A percentile compares a stretch with the other conserved stretches of the same genome.
phyloP scores from a whole-genome alignment of 495 filamentous ascomycete species.

The Annulohypoxylon nitens region DNA sequence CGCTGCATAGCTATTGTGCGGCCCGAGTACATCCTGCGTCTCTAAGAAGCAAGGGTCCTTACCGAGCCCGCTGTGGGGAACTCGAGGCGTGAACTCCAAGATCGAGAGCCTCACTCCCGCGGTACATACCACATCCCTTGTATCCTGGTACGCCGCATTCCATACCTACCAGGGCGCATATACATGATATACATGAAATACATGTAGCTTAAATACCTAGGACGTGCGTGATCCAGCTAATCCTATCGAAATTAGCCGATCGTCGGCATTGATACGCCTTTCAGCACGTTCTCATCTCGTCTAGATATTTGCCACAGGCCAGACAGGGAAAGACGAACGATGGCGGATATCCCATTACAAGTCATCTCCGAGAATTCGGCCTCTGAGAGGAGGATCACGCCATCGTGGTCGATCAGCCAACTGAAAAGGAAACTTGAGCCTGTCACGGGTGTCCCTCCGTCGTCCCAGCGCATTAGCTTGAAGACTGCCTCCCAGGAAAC shows the following conservation, averaged over 20 bases:
- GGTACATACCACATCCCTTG: conserved; percentile 18
- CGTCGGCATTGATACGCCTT: conserved; percentile 37
- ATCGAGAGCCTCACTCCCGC: conserved; percentile 40
- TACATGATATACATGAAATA: not conserved
- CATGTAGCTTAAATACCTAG: conserved; percentile 10
- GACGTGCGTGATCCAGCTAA: conserved; percentile 4
- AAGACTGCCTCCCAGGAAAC: conserved; percentile 68
- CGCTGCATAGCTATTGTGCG: conserved; percentile 30
- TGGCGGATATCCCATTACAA: conserved; percentile 85
- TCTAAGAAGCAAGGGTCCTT: conserved; percentile 24
- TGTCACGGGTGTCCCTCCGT: conserved; percentile 90
- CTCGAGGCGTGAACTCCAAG: conserved; percentile 27
- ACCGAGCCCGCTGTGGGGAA: conserved; percentile 27
- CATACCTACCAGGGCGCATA: not conserved
- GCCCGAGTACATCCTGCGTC: conserved; percentile 32
- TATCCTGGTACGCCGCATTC: not conserved
- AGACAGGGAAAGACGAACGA: conserved; percentile 70
- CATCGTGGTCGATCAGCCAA: conserved; percentile 89
- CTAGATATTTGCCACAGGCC: conserved; percentile 46
- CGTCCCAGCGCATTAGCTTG: conserved; percentile 78
- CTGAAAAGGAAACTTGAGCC: conserved; percentile 92
- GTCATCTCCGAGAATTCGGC: conserved; percentile 81
- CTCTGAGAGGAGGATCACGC: conserved; percentile 89
- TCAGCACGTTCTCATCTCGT: conserved; percentile 31
- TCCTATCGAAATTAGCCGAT: conserved; percentile 29